phyloP scores from a whole-genome alignment of 176 grass and related monocot species.

The Chrysopogon serrulatus region DNA sequence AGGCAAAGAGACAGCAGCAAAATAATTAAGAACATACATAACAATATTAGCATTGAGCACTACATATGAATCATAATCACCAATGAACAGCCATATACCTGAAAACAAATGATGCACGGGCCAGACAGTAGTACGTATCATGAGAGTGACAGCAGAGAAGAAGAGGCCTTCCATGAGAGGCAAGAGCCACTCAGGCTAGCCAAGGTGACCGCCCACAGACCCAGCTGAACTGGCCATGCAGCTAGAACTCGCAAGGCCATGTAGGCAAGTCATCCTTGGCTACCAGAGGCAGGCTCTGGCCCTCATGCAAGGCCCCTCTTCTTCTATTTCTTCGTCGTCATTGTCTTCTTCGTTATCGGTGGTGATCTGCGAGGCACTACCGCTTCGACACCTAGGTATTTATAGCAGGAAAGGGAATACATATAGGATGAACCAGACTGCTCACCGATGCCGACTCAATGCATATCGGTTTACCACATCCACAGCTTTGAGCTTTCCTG shows the following conservation, averaged over 20 bases:
- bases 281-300: constrained; percentile 37
- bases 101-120: background rate
- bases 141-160: constrained; percentile 7
- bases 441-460: background rate
- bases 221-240: background rate
- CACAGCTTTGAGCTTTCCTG: constrained; percentile 1
- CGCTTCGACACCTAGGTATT: background rate
- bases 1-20: background rate
- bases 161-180: constrained; percentile 42
- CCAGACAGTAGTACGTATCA: background rate
- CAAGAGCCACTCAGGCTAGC: constrained; percentile 54
- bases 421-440: background rate
- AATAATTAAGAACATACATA: background rate
- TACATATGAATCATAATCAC: background rate
- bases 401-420: constrained; percentile 16
- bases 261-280: constrained; percentile 80
- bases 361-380: background rate
- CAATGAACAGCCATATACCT: background rate
- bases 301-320: constrained; percentile 52
- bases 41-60: background rate
- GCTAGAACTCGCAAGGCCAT: background rate
- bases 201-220: constrained; percentile 58
- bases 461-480: background rate
- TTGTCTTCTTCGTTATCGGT: background rate
- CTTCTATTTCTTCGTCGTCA: background rate